Evolutionary conservation across 176 grass and related monocot species (phyloP).

Genomic region (Puccinellia tenuiflora): DNA sequence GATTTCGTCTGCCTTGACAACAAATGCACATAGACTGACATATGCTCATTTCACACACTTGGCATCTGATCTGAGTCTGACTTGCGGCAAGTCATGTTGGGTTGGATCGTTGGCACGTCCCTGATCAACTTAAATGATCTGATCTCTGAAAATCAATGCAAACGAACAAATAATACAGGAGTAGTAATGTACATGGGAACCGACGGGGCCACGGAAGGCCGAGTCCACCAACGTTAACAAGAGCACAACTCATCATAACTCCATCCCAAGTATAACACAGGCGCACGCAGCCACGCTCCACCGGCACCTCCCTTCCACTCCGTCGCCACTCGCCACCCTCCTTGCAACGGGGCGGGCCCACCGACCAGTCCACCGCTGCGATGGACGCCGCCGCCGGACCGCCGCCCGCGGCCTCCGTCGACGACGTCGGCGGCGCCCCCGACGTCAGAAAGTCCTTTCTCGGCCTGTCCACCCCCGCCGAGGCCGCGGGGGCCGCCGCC

Average conservation of each 20-base stretch:
- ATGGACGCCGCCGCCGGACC: slow-evolving; percentile 56
- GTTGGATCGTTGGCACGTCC: neutral
- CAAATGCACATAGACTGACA: neutral
- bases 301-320: neutral
- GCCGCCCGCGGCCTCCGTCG: neutral
- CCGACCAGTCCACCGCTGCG: neutral
- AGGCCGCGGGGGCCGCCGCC: neutral
- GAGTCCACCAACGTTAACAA: slow-evolving; percentile 28
- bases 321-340: neutral
- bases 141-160: neutral
- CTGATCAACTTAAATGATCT: neutral
- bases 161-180: neutral
- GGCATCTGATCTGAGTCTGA: neutral
- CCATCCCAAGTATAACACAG: slow-evolving; percentile 27
- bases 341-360: slow-evolving; percentile 13
- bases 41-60: neutral
- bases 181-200: neutral
- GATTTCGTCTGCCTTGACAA: neutral
- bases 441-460: neutral
- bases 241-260: neutral
- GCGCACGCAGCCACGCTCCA: slow-evolving; percentile 24
- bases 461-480: slow-evolving; percentile 22
- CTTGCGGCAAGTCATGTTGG: neutral
- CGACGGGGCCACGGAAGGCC: neutral
- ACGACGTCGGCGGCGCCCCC: neutral